These are phyloP conservation scores for Flaveria trinervia DNA, from an alignment of 129 eudicot species.

Conservation along the genomic window DNA sequence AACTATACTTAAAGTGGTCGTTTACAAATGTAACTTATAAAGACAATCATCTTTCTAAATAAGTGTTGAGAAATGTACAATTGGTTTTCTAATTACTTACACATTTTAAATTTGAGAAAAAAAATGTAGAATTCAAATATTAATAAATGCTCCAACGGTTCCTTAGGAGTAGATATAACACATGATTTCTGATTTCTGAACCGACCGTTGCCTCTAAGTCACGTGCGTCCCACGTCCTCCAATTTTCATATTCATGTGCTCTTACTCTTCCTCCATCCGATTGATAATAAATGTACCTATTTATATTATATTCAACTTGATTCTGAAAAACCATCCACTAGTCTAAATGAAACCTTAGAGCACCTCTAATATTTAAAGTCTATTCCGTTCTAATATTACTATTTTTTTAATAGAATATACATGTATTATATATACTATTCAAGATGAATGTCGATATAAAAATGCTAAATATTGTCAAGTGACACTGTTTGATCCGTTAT, in stretches of 20 bases:
- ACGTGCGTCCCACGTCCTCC: conserved; percentile 35
- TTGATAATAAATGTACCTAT: neutral
- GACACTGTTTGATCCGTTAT: too few species aligned
- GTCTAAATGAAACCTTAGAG: too few species aligned
- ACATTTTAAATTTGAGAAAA: neutral
- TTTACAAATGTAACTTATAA: neutral
- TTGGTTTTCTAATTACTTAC: neutral
- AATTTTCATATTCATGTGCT: conserved; percentile 33
- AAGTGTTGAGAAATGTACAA: too few species aligned
- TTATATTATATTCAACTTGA: too few species aligned
- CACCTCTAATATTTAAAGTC: too few species aligned
- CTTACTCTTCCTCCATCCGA: conserved; percentile 2
- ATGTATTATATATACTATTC: too few species aligned
- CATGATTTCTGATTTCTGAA: conserved; percentile 21
- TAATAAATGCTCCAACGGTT: conserved; percentile 37
- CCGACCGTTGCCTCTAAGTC: conserved; percentile 42
- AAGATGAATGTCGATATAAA: too few species aligned
- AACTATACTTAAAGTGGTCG: neutral
- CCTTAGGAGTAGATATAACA: conserved; percentile 24
- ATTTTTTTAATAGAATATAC: too few species aligned
- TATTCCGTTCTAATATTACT: too few species aligned
- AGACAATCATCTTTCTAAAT: neutral
- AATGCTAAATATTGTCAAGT: too few species aligned
- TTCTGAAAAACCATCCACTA: too few species aligned
- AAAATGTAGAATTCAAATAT: neutral